phyloP scores from a whole-genome alignment of 495 filamentous ascomycete species.

The Podospora fimiseda region DNA sequence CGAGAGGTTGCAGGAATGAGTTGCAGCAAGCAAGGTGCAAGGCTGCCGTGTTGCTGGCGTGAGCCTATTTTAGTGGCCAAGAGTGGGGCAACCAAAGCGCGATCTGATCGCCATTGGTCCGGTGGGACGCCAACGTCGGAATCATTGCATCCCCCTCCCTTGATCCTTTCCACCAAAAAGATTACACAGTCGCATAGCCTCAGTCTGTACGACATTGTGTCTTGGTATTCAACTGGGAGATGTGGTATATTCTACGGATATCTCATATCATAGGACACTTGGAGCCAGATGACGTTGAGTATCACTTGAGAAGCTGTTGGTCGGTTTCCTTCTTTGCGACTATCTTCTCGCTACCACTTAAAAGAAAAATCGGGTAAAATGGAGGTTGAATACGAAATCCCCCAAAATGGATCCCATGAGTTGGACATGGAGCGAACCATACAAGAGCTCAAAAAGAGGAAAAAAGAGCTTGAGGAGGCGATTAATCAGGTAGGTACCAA shows the following conservation, averaged over 20 bases:
- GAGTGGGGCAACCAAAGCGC: neutral
- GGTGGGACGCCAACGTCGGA: neutral
- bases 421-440: conserved; percentile 59
- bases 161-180: neutral
- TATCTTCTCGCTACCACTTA: too few species aligned
- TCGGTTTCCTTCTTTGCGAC: too few species aligned
- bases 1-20: neutral
- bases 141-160: neutral
- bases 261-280: too few species aligned
- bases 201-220: neutral
- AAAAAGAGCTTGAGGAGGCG: conserved; percentile 58
- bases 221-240: too few species aligned
- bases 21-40: neutral
- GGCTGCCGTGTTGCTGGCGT: neutral
- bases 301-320: too few species aligned
- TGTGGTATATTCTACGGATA: too few species aligned
- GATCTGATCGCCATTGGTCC: neutral
- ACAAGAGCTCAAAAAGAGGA: conserved; percentile 55
- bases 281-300: too few species aligned
- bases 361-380: too few species aligned
- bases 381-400: conserved; percentile 4
- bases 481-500: conserved; percentile 41
- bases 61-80: neutral
- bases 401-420: conserved; percentile 25
- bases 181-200: neutral